These are phyloP conservation scores for Harrya chromipes DNA, from an alignment of 768 basidiomycete species.

Conservation along the genomic window DNA sequence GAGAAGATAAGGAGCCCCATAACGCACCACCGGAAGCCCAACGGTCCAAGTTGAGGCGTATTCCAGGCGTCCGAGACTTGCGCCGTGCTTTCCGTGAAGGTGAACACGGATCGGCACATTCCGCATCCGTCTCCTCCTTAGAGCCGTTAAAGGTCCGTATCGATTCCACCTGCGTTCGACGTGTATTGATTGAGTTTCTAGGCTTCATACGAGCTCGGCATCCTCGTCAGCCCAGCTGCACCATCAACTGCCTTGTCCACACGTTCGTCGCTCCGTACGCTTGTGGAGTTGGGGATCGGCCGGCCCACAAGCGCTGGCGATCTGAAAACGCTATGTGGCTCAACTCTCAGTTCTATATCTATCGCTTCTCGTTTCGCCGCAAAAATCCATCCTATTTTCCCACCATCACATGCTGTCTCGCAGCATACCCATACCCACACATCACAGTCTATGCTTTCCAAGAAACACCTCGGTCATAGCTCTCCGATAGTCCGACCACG, in stretches of 20 bases:
- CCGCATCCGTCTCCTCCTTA: slow-evolving; percentile 4
- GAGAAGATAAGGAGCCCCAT: neutral
- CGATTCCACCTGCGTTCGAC: neutral
- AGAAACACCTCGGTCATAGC: slow-evolving; percentile 7
- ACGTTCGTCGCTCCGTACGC: slow-evolving; percentile 24
- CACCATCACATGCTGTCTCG: neutral
- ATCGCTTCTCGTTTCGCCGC: slow-evolving; percentile 14
- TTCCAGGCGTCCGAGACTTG: slow-evolving; percentile 21
- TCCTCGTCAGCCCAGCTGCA: slow-evolving; percentile 6
- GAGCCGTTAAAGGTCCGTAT: slow-evolving; percentile 19
- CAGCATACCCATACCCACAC: slow-evolving; percentile 6
- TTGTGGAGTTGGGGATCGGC: slow-evolving; percentile 16
- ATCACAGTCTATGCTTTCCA: slow-evolving; percentile 4
- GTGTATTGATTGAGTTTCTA: slow-evolving; percentile 5
- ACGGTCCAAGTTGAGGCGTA: slow-evolving; percentile 21
- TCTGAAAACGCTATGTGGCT: slow-evolving; percentile 17
- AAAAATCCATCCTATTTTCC: slow-evolving; percentile 10
- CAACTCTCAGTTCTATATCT: slow-evolving; percentile 22
- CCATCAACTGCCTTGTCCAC: slow-evolving; percentile 9
- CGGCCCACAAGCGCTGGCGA: slow-evolving; percentile 7
- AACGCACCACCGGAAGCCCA: neutral
- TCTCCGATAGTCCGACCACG: slow-evolving; percentile 7
- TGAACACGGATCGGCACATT: slow-evolving; percentile 4
- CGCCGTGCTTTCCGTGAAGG: slow-evolving; percentile 23
- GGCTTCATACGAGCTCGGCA: slow-evolving; percentile 23